These are phyloP conservation scores for Podaxis sp. DNA, from an alignment of 768 basidiomycete genomes.

Conservation along the genomic window DNA sequence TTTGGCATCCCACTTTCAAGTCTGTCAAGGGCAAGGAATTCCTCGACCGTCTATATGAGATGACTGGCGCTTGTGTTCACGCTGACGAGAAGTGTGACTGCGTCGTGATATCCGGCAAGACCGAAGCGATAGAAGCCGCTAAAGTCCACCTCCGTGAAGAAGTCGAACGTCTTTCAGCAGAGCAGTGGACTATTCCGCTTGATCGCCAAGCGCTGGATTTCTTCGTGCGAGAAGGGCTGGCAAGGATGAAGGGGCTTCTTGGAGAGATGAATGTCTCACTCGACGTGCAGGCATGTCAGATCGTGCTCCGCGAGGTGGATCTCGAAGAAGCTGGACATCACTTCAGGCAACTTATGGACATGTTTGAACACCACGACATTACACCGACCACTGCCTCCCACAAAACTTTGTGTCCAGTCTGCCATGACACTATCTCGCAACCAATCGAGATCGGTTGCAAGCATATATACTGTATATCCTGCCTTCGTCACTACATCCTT, in stretches of 20 bases:
- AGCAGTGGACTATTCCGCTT: slow-evolving; percentile 41
- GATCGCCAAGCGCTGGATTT: slow-evolving; percentile 42
- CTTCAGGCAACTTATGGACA: slow-evolving; percentile 41
- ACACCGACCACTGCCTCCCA: neutral
- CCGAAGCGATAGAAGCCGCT: slow-evolving; percentile 38
- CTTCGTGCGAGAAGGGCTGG: slow-evolving; percentile 51
- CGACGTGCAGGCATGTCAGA: slow-evolving; percentile 32
- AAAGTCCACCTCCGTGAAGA: slow-evolving; percentile 45
- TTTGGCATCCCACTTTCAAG: slow-evolving; percentile 51
- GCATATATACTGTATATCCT: slow-evolving; percentile 50
- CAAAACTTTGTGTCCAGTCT: slow-evolving; percentile 49
- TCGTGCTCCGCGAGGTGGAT: slow-evolving; percentile 51
- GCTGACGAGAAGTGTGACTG: slow-evolving; percentile 44
- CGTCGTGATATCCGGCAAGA: slow-evolving; percentile 47
- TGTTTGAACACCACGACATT: neutral
- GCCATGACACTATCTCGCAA: slow-evolving; percentile 42
- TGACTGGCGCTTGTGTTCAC: slow-evolving; percentile 42
- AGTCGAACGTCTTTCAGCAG: slow-evolving; percentile 43
- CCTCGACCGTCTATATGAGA: slow-evolving; percentile 29
- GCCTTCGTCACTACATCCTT: slow-evolving; percentile 46
- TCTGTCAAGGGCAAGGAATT: slow-evolving; percentile 31
- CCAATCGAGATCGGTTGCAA: slow-evolving; percentile 46
- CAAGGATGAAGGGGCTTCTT: slow-evolving; percentile 48
- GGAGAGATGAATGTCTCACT: slow-evolving; percentile 53
- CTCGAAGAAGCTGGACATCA: slow-evolving; percentile 55